Conservation (phyloP, 1,139 yeast genomes). For the Candida gigantensis region DNA sequence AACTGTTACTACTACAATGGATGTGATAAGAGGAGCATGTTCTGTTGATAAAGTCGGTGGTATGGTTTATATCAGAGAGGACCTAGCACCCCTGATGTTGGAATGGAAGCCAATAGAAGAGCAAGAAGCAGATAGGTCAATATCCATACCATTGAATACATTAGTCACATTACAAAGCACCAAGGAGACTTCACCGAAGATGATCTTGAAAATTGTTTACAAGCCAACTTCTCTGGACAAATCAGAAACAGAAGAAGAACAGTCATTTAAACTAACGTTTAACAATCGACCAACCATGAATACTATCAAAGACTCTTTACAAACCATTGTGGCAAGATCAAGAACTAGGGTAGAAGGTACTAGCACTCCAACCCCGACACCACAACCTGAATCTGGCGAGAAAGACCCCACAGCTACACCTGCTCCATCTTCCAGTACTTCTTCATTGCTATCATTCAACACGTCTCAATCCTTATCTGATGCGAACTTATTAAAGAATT, state of each 20-base stretch:
- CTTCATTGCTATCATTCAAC: constrained; percentile 21
- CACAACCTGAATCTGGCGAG: constrained; percentile 7
- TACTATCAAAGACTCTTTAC: constrained; percentile 66
- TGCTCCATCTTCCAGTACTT: constrained; percentile 11
- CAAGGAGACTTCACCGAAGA: constrained; percentile 66
- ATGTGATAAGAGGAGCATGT: constrained; percentile 62
- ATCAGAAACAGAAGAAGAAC: constrained; percentile 30
- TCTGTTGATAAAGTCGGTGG: constrained; percentile 67
- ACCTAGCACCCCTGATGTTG: constrained; percentile 61
- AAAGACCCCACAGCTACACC: constrained; percentile 13
- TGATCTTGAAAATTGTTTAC: constrained; percentile 63
- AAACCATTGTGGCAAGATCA: constrained; percentile 69
- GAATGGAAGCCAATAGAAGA: constrained; percentile 71
- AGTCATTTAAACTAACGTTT: constrained; percentile 60
- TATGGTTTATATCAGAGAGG: constrained; percentile 65
- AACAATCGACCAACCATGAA: constrained; percentile 76
- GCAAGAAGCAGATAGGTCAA: constrained; percentile 36
- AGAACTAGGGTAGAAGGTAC: constrained; percentile 29
- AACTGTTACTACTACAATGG: constrained; percentile 20
- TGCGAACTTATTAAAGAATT: constrained; percentile 58
- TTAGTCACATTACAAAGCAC: constrained; percentile 73
- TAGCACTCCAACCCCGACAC: constrained; percentile 30
- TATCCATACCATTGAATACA: constrained; percentile 52
- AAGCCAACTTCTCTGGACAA: constrained; percentile 19
- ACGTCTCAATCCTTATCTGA: constrained; percentile 35